Evolutionary conservation across 2,329 filamentous ascomycete genomes (phyloP), one percentile per base, ranked within the genome.

Genomic region (Magnaporthales sp.): DNA sequence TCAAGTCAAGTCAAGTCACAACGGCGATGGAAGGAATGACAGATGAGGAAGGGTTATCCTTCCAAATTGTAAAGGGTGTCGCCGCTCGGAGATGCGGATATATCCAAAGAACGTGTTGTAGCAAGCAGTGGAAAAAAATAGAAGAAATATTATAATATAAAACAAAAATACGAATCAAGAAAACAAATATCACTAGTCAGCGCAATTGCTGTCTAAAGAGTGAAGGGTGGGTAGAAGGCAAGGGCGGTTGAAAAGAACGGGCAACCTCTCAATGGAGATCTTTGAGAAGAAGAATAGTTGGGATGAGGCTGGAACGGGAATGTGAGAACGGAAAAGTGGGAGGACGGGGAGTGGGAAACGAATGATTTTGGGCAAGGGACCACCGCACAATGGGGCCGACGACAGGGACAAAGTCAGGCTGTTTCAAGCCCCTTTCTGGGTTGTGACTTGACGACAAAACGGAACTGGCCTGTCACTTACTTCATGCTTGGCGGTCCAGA

Each of bases 191-290:
- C 7, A 15, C 54, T 24, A 31, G 46, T 66, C 54, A 61, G 29
- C n/a, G 26, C 56, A 15, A 24, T 24, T 38, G 58, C 27, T 61
- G 54, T 65, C 64, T 60, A 65, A 30, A 54, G 31, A 66, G 29
- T 31, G n/a, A 38, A n/a, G n/a, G n/a, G n/a, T n/a, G 24, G 11
- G 24, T 24, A 58, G 54, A 26, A 15, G n/a, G 54, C 62, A 64
- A 46, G 62, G 62, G n/a, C n/a, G 62, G 51, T 32, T 60, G 30
- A 66, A 66, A 66, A 32, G 64, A 66, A 66, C 31, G 54, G 29
- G 64, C 64, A 61, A 46, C 64, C 64, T 66, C 51, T 13, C 30
- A 30, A 60, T 30, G 64, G 29, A 61, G 64, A 32, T 51, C 62
- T 63, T 38, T 15, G 31, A 38, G 24, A 15, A 38, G 30, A 29